Conservation (phyloP, 805 yeast genomes). For the Zygoascus flipseniorum region DNA sequence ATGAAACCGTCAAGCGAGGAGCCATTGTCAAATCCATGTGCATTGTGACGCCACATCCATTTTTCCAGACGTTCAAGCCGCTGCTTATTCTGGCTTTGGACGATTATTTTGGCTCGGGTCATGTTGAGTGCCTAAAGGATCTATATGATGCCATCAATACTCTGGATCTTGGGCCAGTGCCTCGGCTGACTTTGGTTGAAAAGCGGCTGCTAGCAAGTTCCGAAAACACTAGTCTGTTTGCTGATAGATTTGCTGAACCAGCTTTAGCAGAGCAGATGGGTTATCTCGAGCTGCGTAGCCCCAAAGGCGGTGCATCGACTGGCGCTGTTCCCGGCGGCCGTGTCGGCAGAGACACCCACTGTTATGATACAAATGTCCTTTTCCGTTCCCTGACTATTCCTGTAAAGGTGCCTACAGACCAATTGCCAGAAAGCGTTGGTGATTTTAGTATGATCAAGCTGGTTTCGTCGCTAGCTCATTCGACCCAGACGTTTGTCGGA, state of each 20-base stretch:
- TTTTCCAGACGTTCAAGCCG: constrained; percentile 52
- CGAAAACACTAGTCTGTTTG: constrained; percentile 19
- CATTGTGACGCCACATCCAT: constrained; percentile 44
- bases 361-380: constrained; percentile 23
- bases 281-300: neutral
- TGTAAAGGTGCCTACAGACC: constrained; percentile 25
- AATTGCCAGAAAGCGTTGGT: constrained; percentile 25
- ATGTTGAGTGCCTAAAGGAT: constrained; percentile 15
- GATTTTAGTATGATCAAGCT: constrained; percentile 23
- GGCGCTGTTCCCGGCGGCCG: neutral
- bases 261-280: neutral
- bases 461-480: constrained; percentile 21
- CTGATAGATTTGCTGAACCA: constrained; percentile 19
- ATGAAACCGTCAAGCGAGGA: constrained; percentile 43
- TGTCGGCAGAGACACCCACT: constrained; percentile 22
- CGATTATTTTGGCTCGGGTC: constrained; percentile 32
- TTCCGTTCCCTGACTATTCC: constrained; percentile 25
- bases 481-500: constrained; percentile 13
- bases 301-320: neutral
- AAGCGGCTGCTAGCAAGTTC: constrained; percentile 21
- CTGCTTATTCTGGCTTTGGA: constrained; percentile 46
- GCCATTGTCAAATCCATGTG: constrained; percentile 52
- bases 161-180: constrained; percentile 23
- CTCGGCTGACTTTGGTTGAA: constrained; percentile 22
- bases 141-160: constrained; percentile 25